A percentile compares a stretch with the other conserved stretches of the same genome.
Evolutionary conservation across 345 rosid genomes (phyloP).

Genomic region (Dipteronia sinensis): DNA sequence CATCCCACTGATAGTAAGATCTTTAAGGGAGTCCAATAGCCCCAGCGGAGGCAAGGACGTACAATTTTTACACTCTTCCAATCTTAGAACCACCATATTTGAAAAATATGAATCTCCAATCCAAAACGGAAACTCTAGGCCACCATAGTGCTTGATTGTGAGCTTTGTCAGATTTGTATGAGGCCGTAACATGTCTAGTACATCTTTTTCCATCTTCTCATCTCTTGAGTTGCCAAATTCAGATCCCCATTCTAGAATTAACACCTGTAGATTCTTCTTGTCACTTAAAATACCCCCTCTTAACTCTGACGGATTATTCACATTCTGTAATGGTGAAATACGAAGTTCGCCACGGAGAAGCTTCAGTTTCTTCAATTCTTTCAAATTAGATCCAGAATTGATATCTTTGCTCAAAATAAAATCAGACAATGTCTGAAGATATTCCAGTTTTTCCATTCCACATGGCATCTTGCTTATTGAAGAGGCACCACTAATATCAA

Average conservation of each 20-base stretch:
- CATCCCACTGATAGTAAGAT: background rate
- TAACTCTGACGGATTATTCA: background rate
- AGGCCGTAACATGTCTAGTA: background rate
- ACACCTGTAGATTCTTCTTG: background rate
- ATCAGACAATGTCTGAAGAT: background rate
- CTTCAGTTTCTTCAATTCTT: background rate
- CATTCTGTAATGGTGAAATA: background rate
- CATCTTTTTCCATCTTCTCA: background rate
- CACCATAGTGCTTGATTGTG: background rate
- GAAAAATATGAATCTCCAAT: background rate
- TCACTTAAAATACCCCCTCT: background rate
- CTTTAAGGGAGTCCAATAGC: background rate
- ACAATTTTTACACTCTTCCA: background rate
- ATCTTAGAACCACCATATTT: background rate
- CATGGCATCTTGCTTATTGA: background rate
- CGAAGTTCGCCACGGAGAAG: background rate
- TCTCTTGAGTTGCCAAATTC: background rate
- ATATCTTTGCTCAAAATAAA: background rate
- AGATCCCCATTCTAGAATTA: background rate
- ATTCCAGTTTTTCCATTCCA: background rate
- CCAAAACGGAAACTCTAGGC: background rate
- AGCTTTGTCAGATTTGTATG: background rate
- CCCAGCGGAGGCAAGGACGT: background rate
- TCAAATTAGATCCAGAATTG: background rate
- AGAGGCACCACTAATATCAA: background rate